Percentiles rank a stretch among this genome's conserved stretches.
Conservation (phyloP, 1,139 yeast genomes). For the Zygoascus sp. region DNA sequence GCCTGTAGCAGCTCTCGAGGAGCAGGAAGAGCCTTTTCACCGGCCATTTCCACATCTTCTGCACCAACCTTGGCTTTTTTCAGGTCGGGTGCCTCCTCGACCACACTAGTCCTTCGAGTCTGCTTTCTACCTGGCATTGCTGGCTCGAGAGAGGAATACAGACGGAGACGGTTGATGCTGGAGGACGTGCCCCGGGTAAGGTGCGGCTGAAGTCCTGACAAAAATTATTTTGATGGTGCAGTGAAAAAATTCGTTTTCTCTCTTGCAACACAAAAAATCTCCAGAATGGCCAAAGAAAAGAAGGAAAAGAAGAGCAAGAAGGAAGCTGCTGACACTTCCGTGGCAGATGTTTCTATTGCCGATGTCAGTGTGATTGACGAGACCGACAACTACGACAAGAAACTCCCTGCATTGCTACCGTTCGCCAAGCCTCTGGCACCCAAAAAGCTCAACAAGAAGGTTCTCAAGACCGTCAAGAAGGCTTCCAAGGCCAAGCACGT, state of each 20-base stretch:
- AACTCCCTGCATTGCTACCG: constrained; percentile 85
- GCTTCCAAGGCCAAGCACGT: constrained; percentile 98
- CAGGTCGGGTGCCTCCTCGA: background rate
- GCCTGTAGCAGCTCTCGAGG: background rate
- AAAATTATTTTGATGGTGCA: background rate
- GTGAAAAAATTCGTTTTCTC: constrained; percentile 7
- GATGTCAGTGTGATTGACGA: constrained; percentile 7
- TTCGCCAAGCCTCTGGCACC: constrained; percentile 96
- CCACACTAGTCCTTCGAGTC: background rate
- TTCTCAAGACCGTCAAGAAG: constrained; percentile 91
- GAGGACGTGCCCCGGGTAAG: background rate
- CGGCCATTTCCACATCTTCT: background rate
- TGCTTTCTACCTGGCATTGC: background rate
- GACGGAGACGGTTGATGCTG: too few relatives aligned
- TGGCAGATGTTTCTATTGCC: constrained; percentile 1
- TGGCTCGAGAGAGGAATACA: background rate
- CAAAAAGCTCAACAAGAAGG: constrained; percentile 91
- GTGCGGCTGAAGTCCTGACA: background rate
- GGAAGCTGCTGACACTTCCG: constrained; percentile 3
- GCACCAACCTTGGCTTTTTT: constrained; percentile 1
- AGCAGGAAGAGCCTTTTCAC: background rate
- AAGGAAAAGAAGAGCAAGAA: constrained; percentile 19
- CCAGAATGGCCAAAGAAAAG: constrained; percentile 32
- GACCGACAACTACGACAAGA: constrained; percentile 84
- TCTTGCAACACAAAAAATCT: background rate